Evolutionary conservation across 75 land plant genomes (phyloP).

Genomic region (Pinus tabuliformis): DNA sequence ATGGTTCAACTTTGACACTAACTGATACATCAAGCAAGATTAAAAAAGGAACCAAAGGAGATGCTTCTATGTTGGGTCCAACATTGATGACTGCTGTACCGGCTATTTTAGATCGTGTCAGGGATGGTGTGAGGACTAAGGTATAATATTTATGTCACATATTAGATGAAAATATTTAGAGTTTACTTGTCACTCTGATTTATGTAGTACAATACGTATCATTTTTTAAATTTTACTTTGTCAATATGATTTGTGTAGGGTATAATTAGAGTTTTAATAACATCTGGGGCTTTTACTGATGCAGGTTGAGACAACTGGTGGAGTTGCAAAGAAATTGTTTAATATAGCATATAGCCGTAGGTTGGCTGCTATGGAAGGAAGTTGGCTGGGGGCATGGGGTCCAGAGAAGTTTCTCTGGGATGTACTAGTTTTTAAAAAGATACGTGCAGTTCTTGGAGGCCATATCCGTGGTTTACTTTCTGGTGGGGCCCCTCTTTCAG

Average conservation of each 20-base stretch:
- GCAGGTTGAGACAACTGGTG: slow-evolving; percentile 85
- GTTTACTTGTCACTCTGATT: neutral
- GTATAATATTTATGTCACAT: slow-evolving; percentile 19
- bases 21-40: slow-evolving; percentile 91
- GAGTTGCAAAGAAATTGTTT: slow-evolving; percentile 68
- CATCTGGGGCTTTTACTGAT: slow-evolving; percentile 4
- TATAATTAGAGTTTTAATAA: neutral
- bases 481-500: slow-evolving; percentile 93
- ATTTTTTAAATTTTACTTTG: neutral
- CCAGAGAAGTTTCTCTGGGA: slow-evolving; percentile 73
- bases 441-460: slow-evolving; percentile 74
- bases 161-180: neutral
- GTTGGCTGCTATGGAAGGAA: slow-evolving; percentile 71
- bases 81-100: slow-evolving; percentile 89
- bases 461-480: slow-evolving; percentile 69
- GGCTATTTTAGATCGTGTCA: slow-evolving; percentile 89
- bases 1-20: slow-evolving; percentile 93
- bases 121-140: slow-evolving; percentile 85
- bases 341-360: slow-evolving; percentile 72
- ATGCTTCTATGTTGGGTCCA: slow-evolving; percentile 65
- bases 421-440: slow-evolving; percentile 63
- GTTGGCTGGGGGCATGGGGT: slow-evolving; percentile 90
- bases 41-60: slow-evolving; percentile 81
- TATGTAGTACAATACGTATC: neutral
- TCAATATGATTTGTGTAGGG: too few species aligned